Evolutionary conservation across 2,329 filamentous ascomycete species (phyloP), one percentile per base, ranked within the genome.

Genomic region (Allantophomopsis lycopodina): DNA sequence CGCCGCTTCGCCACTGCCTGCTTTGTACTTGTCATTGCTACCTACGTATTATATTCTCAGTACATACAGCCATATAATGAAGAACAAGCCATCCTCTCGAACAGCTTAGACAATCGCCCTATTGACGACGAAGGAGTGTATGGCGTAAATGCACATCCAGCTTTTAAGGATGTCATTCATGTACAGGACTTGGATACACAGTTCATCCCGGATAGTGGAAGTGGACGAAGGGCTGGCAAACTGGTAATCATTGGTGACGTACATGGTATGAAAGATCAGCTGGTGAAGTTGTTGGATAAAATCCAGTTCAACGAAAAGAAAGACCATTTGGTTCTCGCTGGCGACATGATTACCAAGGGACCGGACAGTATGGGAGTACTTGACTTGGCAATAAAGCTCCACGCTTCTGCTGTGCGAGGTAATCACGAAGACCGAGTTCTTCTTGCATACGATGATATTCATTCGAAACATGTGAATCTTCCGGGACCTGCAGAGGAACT

Each of bases 401-500:
- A 74, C 38, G 88, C 89, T 16, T 84, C 79, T 21, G 84, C 77
- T 45, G 86, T 96, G 7, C 79, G 89, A 38, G 91, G 91, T 14
- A 95, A 95, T 60, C 84, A 94, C 61, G 91, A 98, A 56, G 88
- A 96, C 56, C 72, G 78, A 16, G 68, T 95, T 15, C 68, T 96
- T n/a, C 68, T 80, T 7, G 70, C 77, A 1, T 72, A 77, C 44
- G 63, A 66, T 20, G 52, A 57, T 30, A 52, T 61, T 48, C 41
- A 51, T 14, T 36, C 40, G 1, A 46, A 45, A n/a, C 44, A 63
- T 56, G 51, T 56, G 47, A 47, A 47, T 23, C 36, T 42, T 20
- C 40, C 50, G 13, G 46, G 47, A 8, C 44, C 51, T 10, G 42
- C 45, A 15, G 55, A 57, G 21, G 48, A 56, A 7, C 50, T 53